Conservation (phyloP, 306 rosid species). For the Arachis stenosperma region DNA sequence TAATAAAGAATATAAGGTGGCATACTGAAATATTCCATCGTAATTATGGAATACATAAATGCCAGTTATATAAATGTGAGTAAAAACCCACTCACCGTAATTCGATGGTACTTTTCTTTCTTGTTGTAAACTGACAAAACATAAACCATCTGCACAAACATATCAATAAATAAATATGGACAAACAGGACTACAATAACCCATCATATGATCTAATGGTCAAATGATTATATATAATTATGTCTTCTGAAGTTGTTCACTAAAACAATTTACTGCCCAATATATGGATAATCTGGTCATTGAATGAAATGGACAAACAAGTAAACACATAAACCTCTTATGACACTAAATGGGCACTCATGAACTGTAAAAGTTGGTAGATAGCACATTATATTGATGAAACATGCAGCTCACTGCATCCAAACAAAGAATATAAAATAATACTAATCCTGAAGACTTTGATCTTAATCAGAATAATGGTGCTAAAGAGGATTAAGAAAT, state of each 20-base stretch:
- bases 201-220: conserved; percentile 15
- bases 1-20: background rate
- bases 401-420: conserved; percentile 6
- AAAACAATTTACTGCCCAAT: background rate
- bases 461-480: conserved; percentile 19
- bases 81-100: conserved; percentile 69
- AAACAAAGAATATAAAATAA: conserved; percentile 27
- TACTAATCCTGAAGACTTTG: conserved; percentile 1
- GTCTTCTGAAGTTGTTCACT: conserved; percentile 21
- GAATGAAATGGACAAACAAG: background rate
- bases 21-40: conserved; percentile 8
- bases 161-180: conserved; percentile 23
- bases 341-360: background rate
- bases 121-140: conserved; percentile 90
- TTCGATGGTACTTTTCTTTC: conserved; percentile 91
- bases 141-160: conserved; percentile 87
- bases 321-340: conserved; percentile 7
- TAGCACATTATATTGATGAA: background rate
- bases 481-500: background rate
- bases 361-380: conserved; percentile 9
- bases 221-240: conserved; percentile 20
- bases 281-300: conserved; percentile 10
- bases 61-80: background rate
- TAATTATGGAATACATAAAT: conserved; percentile 1
- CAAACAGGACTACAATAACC: conserved; percentile 22